Conservation (phyloP, 148 eudicot species). For the Chenopodium suecicum region DNA sequence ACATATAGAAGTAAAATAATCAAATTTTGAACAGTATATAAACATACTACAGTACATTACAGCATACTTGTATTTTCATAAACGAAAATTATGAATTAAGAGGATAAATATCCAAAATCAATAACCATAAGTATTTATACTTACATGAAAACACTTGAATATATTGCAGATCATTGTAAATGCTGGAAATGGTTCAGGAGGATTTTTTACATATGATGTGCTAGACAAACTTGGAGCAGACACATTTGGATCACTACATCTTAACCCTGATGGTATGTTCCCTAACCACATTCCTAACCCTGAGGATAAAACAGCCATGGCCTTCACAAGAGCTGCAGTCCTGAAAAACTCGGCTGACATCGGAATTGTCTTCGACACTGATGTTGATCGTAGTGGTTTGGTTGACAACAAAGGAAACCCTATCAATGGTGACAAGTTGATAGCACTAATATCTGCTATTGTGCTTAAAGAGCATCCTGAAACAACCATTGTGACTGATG, state of each 20-base stretch:
- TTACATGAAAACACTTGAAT: too few relatives aligned
- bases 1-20: too few relatives aligned
- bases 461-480: slow-evolving; percentile 76
- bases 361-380: slow-evolving; percentile 92
- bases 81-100: too few relatives aligned
- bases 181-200: slow-evolving; percentile 97
- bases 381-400: slow-evolving; percentile 87
- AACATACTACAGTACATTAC: too few relatives aligned
- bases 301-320: slow-evolving; percentile 78
- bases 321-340: slow-evolving; percentile 63
- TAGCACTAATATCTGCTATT: slow-evolving; percentile 78
- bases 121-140: too few relatives aligned
- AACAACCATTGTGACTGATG: slow-evolving; percentile 80
- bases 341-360: slow-evolving; percentile 66
- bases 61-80: too few relatives aligned
- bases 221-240: slow-evolving; percentile 91
- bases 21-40: too few relatives aligned
- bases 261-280: slow-evolving; percentile 85
- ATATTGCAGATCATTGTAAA: slow-evolving; percentile 80
- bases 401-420: slow-evolving; percentile 75
- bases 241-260: slow-evolving; percentile 84
- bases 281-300: slow-evolving; percentile 99
- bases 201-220: slow-evolving; percentile 89
- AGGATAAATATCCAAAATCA: too few relatives aligned
- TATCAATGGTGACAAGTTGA: slow-evolving; percentile 75